phyloP scores from a whole-genome alignment of 1,139 yeast species.

The Geotrichum citri-aurantii region DNA sequence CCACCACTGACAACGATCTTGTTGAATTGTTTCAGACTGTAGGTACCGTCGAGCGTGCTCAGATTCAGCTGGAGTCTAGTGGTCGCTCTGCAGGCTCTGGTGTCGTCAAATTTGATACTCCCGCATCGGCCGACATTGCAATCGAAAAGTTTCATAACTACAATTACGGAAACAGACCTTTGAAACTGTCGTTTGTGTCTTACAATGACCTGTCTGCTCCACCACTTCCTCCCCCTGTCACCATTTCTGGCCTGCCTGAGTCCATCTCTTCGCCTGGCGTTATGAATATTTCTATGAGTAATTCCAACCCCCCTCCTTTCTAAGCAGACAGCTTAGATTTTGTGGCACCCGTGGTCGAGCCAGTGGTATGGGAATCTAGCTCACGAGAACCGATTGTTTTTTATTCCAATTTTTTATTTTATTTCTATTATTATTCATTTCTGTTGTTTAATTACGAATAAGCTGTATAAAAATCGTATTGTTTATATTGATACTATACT shows the following conservation, averaged over 20 bases:
- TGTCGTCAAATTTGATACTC: conserved; percentile 68
- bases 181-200: conserved; percentile 55
- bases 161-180: conserved; percentile 75
- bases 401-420: background rate
- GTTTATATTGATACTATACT: background rate
- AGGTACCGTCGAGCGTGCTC: conserved; percentile 73
- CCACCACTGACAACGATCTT: conserved; percentile 79
- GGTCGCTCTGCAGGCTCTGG: conserved; percentile 82
- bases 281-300: background rate
- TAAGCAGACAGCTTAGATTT: background rate
- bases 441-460: background rate
- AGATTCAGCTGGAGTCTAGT: conserved; percentile 56
- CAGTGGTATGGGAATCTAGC: background rate
- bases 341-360: background rate
- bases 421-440: background rate
- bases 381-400: background rate
- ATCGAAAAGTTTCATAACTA: conserved; percentile 69
- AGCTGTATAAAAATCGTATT: background rate
- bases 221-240: conserved; percentile 13
- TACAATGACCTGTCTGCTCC: conserved; percentile 16
- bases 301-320: background rate
- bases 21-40: conserved; percentile 81
- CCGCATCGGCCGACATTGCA: conserved; percentile 68
- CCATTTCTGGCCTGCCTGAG: background rate
- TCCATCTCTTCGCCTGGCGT: background rate